Evolutionary conservation across 345 rosid genomes (phyloP).

Genomic region (Syzygium aqueum): DNA sequence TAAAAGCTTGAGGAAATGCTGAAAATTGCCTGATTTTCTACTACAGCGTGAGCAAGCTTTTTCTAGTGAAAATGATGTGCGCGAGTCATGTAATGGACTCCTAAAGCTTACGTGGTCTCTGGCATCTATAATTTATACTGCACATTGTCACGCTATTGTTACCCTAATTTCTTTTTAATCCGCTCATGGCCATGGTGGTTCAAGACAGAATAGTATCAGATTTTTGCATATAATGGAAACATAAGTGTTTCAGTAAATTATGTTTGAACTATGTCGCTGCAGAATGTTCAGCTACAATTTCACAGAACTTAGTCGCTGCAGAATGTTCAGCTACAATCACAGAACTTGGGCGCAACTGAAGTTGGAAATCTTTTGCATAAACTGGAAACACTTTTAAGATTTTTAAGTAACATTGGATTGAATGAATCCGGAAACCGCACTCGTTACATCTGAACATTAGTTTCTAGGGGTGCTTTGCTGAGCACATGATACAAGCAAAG

Average conservation of each 20-base stretch:
- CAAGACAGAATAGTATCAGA: background rate
- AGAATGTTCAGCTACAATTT: background rate
- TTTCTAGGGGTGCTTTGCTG: background rate
- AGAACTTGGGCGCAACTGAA: background rate
- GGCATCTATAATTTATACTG: background rate
- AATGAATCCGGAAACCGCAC: background rate
- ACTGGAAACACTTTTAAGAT: background rate
- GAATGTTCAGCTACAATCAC: background rate
- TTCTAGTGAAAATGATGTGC: background rate
- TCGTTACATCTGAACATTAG: background rate
- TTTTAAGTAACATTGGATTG: background rate
- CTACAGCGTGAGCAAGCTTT: background rate
- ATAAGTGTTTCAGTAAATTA: background rate
- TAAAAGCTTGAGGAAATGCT: background rate
- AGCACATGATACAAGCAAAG: background rate
- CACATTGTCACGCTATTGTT: background rate
- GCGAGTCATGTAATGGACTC: background rate
- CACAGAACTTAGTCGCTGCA: background rate
- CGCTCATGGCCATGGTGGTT: background rate
- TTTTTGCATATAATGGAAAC: background rate
- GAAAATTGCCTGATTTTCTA: background rate
- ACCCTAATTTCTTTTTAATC: background rate
- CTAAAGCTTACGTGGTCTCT: background rate
- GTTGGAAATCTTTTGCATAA: background rate
- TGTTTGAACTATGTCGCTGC: background rate